These are phyloP conservation scores for Leishmania aethiopica DNA, from an alignment of 208 protist genomes.

Conservation along the genomic window DNA sequence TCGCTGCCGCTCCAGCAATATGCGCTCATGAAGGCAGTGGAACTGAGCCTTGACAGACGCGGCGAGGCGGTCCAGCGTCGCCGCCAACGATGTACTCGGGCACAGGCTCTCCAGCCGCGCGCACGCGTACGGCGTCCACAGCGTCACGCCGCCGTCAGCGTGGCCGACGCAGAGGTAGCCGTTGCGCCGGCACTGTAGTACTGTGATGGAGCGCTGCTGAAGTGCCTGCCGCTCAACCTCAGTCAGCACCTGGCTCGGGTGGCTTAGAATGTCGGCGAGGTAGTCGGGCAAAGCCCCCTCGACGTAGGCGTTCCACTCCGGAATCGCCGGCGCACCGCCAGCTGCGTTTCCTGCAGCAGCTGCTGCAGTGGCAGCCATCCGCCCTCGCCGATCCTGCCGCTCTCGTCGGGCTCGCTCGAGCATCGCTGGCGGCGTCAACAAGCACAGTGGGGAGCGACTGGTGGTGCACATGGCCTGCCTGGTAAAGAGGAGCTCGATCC, in stretches of 20 bases:
- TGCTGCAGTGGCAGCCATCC: slow-evolving; percentile 13
- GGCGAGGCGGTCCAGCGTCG: slow-evolving; percentile 43
- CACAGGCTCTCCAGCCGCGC: slow-evolving; percentile 71
- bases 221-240: slow-evolving; percentile 39
- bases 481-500: slow-evolving; percentile 76
- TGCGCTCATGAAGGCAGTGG: slow-evolving; percentile 34
- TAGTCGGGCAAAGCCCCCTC: slow-evolving; percentile 57
- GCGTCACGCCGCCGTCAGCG: slow-evolving; percentile 62
- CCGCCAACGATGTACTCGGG: slow-evolving; percentile 43
- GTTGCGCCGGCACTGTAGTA: slow-evolving; percentile 63
- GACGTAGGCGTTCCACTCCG: slow-evolving; percentile 66
- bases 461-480: slow-evolving; percentile 61
- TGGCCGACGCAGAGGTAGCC: slow-evolving; percentile 69
- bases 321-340: background rate
- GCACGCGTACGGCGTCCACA: slow-evolving; percentile 74
- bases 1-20: slow-evolving; percentile 44
- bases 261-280: slow-evolving; percentile 45
- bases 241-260: slow-evolving; percentile 38
- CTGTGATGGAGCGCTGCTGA: slow-evolving; percentile 41
- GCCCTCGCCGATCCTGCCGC: slow-evolving; percentile 38
- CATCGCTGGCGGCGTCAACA: slow-evolving; percentile 61
- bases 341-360: background rate
- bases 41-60: slow-evolving; percentile 57
- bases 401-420: slow-evolving; percentile 75
- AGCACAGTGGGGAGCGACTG: slow-evolving; percentile 53